Evolutionary conservation across 345 rosid genomes (phyloP), one percentile per base, ranked within the genome.

Genomic region (Cardiospermum halicacabum): DNA sequence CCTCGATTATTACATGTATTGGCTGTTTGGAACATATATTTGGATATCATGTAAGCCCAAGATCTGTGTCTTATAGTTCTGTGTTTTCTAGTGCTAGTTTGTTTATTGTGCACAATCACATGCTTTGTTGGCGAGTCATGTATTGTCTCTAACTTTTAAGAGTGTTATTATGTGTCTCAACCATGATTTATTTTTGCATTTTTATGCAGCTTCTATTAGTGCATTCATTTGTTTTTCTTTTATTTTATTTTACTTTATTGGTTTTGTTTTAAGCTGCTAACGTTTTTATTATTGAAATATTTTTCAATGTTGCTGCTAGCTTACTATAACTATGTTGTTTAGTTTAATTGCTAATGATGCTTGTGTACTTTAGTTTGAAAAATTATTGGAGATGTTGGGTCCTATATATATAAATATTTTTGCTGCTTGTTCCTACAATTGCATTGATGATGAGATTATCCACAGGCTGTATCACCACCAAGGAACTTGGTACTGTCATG

Each of bases 401-500:
- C n/a, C n/a, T n/a, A n/a, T 45, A 11, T 45, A 5, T 45, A 45
- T n/a, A 13, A 19, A 5, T 45, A 18, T 7, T 16, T 45, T 45
- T 45, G 22, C 18, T 5, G 16, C 24, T n/a, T 19, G 18, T 11
- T 16, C 42, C 15, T 7, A 31, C 27, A 27, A 18, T 61, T 16
- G 22, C 16, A n/a, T 50, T n/a, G 3, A 7, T 67, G 10, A 10
- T 42, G 12, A 18, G 4, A 19, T 71, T 21, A 30, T 31, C 32
- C 49, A 2, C 77, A 81, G 85, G 82, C 62, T 78, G 82, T 71
- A 81, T 81, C 58, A 81, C 85, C 55, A 81, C 85, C 31, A 81
- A 81, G 85, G 85, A 81, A 71, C 85, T 81, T 36, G 85, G 85
- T 40, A 81, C 85, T 39, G 82, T 81, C 11, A 81, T 81, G 85